These are phyloP conservation scores for Vanilla planifolia DNA, from an alignment of 106 monocot genomes.

Conservation along the genomic window DNA sequence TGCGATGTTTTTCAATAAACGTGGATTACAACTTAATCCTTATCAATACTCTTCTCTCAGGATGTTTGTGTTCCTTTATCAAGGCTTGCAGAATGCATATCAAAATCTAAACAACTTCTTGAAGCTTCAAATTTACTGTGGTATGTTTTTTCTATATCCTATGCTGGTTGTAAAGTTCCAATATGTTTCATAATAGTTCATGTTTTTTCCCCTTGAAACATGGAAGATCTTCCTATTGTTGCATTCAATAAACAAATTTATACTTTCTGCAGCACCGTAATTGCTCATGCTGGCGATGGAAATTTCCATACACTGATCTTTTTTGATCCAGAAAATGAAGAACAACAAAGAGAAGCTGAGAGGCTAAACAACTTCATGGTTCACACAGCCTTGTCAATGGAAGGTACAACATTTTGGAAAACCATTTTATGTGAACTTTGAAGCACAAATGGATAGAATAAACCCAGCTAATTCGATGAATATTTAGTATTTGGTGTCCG, in stretches of 20 bases:
- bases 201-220: neutral
- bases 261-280: constrained; percentile 43
- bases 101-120: constrained; percentile 69
- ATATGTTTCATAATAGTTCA: neutral
- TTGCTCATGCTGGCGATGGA: constrained; percentile 99
- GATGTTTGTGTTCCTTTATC: constrained; percentile 99
- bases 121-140: constrained; percentile 75
- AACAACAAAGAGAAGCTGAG: constrained; percentile 80
- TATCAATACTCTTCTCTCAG: constrained; percentile 23
- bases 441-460: no score
- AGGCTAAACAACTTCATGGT: constrained; percentile 88
- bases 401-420: constrained; percentile 38
- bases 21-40: neutral
- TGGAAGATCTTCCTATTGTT: constrained; percentile 1
- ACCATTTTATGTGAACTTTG: no score
- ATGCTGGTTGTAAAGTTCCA: constrained; percentile 2
- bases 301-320: constrained; percentile 90
- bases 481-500: no score
- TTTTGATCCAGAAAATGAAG: constrained; percentile 82
- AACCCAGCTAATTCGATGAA: no score
- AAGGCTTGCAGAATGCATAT: constrained; percentile 88
- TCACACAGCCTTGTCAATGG: constrained; percentile 86
- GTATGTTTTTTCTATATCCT: no score
- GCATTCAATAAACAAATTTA: neutral
- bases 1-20: no score